These are phyloP conservation scores for Kockiozyma suomiensis DNA, from an alignment of 805 yeast genomes.

Conservation along the genomic window DNA sequence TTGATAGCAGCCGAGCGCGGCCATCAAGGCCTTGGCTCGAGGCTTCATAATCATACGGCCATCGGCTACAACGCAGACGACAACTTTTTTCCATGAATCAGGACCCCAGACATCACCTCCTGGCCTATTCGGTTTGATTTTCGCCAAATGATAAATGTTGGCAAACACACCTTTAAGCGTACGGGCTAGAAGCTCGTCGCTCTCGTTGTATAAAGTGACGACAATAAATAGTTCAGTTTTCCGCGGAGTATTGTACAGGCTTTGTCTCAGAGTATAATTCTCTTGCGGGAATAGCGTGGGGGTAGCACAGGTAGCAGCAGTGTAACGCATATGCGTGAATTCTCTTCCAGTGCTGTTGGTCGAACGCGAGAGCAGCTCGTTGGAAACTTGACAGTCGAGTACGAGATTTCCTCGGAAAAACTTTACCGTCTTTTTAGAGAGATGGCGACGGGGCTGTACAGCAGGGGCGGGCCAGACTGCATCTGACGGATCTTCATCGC, in stretches of 20 bases:
- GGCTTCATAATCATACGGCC: slow-evolving; percentile 85
- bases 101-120: slow-evolving; percentile 69
- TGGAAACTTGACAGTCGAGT: slow-evolving; percentile 87
- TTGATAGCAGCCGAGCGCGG: slow-evolving; percentile 88
- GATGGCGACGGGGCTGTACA: slow-evolving; percentile 40
- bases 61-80: slow-evolving; percentile 85
- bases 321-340: slow-evolving; percentile 85
- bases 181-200: slow-evolving; percentile 76
- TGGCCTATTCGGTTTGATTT: slow-evolving; percentile 60
- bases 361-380: slow-evolving; percentile 52
- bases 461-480: slow-evolving; percentile 36
- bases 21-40: slow-evolving; percentile 74
- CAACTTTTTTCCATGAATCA: slow-evolving; percentile 92
- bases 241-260: slow-evolving; percentile 66
- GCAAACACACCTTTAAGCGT: slow-evolving; percentile 90
- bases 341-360: slow-evolving; percentile 57
- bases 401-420: slow-evolving; percentile 78
- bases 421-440: slow-evolving; percentile 50
- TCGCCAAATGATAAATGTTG: slow-evolving; percentile 74
- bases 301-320: slow-evolving; percentile 84
- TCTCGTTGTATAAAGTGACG: slow-evolving; percentile 88
- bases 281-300: slow-evolving; percentile 66
- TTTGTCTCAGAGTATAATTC: slow-evolving; percentile 79
- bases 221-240: slow-evolving; percentile 84
- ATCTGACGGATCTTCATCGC: not conserved